These are phyloP conservation scores for Schizochytrium sp. DNA, from an alignment of 108 stramenopile genomes.

Conservation along the genomic window DNA sequence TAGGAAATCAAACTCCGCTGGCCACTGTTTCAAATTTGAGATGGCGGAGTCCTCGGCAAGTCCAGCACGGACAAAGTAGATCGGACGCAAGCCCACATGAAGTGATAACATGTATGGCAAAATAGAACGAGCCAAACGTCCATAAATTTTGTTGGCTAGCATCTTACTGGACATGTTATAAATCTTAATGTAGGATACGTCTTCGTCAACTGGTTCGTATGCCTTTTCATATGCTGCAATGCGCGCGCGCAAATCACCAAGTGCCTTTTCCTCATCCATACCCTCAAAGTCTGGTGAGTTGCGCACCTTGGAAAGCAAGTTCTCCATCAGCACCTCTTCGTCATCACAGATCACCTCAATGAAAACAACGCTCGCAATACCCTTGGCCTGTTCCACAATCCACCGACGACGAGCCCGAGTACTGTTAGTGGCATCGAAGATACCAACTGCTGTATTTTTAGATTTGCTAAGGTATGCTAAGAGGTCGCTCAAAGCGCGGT, in stretches of 20 bases:
- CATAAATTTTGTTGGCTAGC: not conserved
- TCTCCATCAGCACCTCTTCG: conserved; percentile 10
- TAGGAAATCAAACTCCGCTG: conserved; percentile 56
- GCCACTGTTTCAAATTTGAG: not conserved
- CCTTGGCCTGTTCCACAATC: conserved; percentile 53
- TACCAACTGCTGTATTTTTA: conserved; percentile 14
- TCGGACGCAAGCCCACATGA: conserved; percentile 57
- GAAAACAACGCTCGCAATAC: conserved; percentile 55
- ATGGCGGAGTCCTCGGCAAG: conserved; percentile 39
- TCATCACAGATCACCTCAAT: conserved; percentile 63
- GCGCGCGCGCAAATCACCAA: conserved; percentile 35
- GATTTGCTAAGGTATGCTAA: not conserved
- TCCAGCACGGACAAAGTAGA: conserved; percentile 59
- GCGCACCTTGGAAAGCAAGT: conserved; percentile 51
- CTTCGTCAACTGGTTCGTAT: conserved; percentile 63
- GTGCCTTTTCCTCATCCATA: conserved; percentile 32
- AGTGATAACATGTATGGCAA: conserved; percentile 59
- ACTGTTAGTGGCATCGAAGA: conserved; percentile 65
- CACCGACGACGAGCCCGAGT: not conserved
- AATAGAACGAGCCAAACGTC: conserved; percentile 1
- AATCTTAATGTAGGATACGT: conserved; percentile 62
- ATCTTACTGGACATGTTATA: conserved; percentile 60
- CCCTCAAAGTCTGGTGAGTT: conserved; percentile 62
- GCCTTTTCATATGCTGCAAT: conserved; percentile 29
- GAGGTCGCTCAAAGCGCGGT: not conserved